phyloP scores from a whole-genome alignment of 108 stramenopile genomes.

The Bacterosira constricta region DNA sequence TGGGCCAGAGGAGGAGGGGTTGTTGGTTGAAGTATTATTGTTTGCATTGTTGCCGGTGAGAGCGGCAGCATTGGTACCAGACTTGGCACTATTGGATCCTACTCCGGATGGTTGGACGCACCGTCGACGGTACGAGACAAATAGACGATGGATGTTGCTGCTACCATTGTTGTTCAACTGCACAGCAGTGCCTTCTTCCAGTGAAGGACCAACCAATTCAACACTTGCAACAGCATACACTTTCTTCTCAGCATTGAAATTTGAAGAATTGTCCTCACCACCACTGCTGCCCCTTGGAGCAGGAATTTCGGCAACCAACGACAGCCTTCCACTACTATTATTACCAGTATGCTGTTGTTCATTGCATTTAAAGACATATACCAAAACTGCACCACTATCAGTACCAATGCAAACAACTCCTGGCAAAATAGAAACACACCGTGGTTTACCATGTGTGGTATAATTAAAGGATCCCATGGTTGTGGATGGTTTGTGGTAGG shows the following conservation, averaged over 20 bases:
- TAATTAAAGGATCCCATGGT: no score
- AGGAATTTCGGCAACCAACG: constrained; percentile 66
- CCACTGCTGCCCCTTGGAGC: constrained; percentile 52
- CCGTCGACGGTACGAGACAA: constrained; percentile 44
- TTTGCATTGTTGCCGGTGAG: not conserved
- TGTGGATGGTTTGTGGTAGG: constrained; percentile 37
- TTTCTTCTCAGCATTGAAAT: constrained; percentile 18
- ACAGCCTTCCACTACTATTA: constrained; percentile 9
- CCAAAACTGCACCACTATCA: constrained; percentile 63
- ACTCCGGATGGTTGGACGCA: not conserved
- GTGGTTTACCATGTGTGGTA: constrained; percentile 53
- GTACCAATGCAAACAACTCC: constrained; percentile 83
- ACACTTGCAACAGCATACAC: constrained; percentile 28
- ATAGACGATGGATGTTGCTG: constrained; percentile 28
- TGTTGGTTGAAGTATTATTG: not conserved
- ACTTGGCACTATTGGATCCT: not conserved
- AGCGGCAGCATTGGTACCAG: not conserved
- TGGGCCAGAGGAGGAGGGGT: constrained; percentile 25
- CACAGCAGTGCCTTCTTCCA: not conserved
- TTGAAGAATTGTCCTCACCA: constrained; percentile 25
- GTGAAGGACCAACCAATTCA: constrained; percentile 27
- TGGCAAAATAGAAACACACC: constrained; percentile 65
- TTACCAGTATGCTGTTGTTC: not conserved
- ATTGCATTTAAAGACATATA: constrained; percentile 61
- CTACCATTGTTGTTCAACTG: not conserved